phyloP scores from a whole-genome alignment of 768 basidiomycete species.

The Hirschioporus abietinus region DNA sequence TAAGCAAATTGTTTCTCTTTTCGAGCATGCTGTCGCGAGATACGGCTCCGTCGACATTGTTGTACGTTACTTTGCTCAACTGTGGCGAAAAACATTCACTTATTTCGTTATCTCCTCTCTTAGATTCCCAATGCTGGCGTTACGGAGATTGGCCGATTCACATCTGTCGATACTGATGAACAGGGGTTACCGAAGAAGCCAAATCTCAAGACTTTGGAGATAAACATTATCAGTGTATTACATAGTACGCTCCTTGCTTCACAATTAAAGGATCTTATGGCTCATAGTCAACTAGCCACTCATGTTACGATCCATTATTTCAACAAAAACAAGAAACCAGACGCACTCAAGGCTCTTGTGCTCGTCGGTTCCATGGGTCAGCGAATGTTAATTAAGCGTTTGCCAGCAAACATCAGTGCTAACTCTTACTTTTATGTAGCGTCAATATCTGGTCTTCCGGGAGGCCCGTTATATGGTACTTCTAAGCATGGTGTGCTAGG shows the following conservation, averaged over 20 bases:
- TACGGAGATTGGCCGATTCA: slow-evolving; percentile 25
- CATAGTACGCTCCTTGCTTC: slow-evolving; percentile 34
- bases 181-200: slow-evolving; percentile 41
- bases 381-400: slow-evolving; percentile 6
- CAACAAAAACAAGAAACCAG: slow-evolving; percentile 26
- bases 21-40: slow-evolving; percentile 40
- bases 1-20: slow-evolving; percentile 49
- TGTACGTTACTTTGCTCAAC: slow-evolving; percentile 25
- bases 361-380: slow-evolving; percentile 52
- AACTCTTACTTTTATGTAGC: slow-evolving; percentile 26
- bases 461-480: slow-evolving; percentile 40
- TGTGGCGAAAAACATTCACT: neutral
- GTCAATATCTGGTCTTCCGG: slow-evolving; percentile 43
- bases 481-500: slow-evolving; percentile 53
- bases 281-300: slow-evolving; percentile 28
- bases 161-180: slow-evolving; percentile 12
- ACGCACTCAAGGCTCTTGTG: slow-evolving; percentile 43
- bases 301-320: slow-evolving; percentile 51
- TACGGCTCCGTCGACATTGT: slow-evolving; percentile 52
- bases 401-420: neutral
- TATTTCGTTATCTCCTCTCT: slow-evolving; percentile 17
- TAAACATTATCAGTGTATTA: slow-evolving; percentile 43
- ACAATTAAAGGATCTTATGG: neutral
- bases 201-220: slow-evolving; percentile 36
- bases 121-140: slow-evolving; percentile 47